These are phyloP conservation scores for Trametes cubensis DNA, from an alignment of 768 basidiomycete species.

Conservation along the genomic window DNA sequence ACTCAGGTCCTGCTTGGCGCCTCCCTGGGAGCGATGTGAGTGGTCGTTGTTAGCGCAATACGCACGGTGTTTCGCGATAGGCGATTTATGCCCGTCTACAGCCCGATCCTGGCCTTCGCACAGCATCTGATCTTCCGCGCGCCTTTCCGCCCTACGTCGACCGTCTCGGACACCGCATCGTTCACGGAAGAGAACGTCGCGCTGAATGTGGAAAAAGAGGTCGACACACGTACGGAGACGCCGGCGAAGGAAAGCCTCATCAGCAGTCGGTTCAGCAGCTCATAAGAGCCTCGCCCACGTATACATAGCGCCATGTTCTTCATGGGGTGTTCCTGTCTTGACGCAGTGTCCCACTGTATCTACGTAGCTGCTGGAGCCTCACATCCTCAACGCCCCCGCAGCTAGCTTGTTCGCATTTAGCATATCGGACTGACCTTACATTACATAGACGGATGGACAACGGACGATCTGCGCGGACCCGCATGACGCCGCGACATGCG, in stretches of 20 bases:
- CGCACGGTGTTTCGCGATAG: neutral
- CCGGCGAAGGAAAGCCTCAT: slow-evolving; percentile 12
- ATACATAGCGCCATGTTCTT: too few relatives aligned
- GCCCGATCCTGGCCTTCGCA: slow-evolving; percentile 53
- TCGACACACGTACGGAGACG: neutral
- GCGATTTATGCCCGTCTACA: slow-evolving; percentile 26
- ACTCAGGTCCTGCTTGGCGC: slow-evolving; percentile 55
- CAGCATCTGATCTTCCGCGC: slow-evolving; percentile 57
- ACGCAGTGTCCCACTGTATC: neutral
- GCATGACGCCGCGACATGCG: too few relatives aligned
- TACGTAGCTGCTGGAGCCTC: neutral
- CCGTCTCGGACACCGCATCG: slow-evolving; percentile 2
- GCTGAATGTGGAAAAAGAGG: slow-evolving; percentile 6
- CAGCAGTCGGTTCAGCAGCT: slow-evolving; percentile 19
- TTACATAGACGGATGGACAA: slow-evolving; percentile 2
- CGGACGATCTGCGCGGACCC: slow-evolving; percentile 6
- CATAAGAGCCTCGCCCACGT: neutral
- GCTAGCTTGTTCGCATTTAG: neutral
- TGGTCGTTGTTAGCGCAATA: too few relatives aligned
- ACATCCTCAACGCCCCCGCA: too few relatives aligned
- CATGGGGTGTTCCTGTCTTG: too few relatives aligned
- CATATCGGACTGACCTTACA: neutral
- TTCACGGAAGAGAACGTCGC: slow-evolving; percentile 2
- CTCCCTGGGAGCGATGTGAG: slow-evolving; percentile 61
- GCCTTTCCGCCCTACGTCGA: slow-evolving; percentile 43